A percentile compares a stretch with the other conserved stretches of the same genome.
Conservation (phyloP, 768 basidiomycete species). For the Antrodiella citrinella region DNA sequence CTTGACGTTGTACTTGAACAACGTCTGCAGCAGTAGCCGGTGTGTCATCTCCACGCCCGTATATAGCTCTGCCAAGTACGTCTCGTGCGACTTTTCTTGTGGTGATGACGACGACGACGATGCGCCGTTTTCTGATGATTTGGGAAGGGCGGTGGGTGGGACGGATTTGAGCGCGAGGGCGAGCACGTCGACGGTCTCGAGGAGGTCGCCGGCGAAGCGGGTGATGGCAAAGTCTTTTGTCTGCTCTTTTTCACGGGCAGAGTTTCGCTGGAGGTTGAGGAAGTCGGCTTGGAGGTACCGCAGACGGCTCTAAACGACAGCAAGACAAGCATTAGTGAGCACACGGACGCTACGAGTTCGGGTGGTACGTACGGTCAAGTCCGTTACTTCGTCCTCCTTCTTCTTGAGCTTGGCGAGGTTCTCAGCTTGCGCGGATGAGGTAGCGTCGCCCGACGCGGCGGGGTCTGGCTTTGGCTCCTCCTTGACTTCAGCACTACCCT, state of each 20-base stretch:
- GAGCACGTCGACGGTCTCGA: constrained; percentile 88
- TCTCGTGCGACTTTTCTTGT: constrained; percentile 42
- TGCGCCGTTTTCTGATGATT: constrained; percentile 21
- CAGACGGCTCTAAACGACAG: constrained; percentile 61
- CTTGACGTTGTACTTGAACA: constrained; percentile 88
- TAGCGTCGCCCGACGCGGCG: constrained; percentile 20
- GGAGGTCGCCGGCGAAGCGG: constrained; percentile 82
- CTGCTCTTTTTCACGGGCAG: constrained; percentile 86
- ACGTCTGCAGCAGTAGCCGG: constrained; percentile 78
- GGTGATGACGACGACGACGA: constrained; percentile 13
- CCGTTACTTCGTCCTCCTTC: constrained; percentile 75
- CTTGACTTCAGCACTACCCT: constrained; percentile 33
- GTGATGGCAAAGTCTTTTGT: constrained; percentile 91
- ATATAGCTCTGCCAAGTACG: constrained; percentile 64
- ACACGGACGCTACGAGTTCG: too few species aligned
- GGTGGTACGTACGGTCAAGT: constrained; percentile 61
- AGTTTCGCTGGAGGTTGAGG: constrained; percentile 87
- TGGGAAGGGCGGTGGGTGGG: constrained; percentile 38
- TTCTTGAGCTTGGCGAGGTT: constrained; percentile 56
- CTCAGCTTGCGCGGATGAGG: constrained; percentile 24
- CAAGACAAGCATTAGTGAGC: neutral
- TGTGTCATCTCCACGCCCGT: constrained; percentile 90
- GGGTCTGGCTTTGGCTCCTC: constrained; percentile 21
- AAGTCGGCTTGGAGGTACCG: constrained; percentile 94
- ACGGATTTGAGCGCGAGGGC: constrained; percentile 77